A percentile compares a stretch with the other conserved stretches of the same genome.
These are phyloP conservation scores for Neurospora pannonica DNA, from an alignment of 495 filamentous ascomycete genomes.

Conservation along the genomic window DNA sequence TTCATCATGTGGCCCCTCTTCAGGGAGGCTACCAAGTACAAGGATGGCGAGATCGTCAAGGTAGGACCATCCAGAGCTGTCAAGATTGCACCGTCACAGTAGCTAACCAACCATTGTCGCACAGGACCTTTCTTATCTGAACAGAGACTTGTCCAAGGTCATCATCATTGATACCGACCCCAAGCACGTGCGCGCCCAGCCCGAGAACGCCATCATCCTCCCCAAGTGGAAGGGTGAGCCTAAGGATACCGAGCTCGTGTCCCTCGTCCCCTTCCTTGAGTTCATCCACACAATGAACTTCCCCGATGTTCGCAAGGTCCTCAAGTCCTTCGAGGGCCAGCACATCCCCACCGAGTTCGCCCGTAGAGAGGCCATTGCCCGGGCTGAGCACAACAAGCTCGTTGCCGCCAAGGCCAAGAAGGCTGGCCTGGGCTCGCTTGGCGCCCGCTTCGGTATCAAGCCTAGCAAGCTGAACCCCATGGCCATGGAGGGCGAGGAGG, in stretches of 20 bases:
- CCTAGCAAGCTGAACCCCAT: conserved; percentile 44
- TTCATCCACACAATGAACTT: conserved; percentile 91
- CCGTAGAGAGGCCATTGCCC: conserved; percentile 71
- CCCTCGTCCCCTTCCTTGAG: conserved; percentile 89
- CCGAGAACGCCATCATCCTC: conserved; percentile 87
- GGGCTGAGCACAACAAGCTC: conserved; percentile 69
- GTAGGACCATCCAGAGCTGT: conserved; percentile 39
- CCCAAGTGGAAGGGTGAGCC: conserved; percentile 79
- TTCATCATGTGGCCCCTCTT: conserved; percentile 94
- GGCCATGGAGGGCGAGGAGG: conserved; percentile 57
- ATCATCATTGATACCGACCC: conserved; percentile 84
- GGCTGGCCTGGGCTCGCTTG: conserved; percentile 52
- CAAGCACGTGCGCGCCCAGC: conserved; percentile 71
- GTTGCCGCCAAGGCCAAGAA: conserved; percentile 62
- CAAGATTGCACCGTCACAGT: background rate
- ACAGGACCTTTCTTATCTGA: conserved; percentile 90
- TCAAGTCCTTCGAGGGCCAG: conserved; percentile 80
- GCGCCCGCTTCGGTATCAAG: conserved; percentile 66
- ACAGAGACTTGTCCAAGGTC: conserved; percentile 87
- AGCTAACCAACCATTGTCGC: background rate
- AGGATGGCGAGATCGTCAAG: conserved; percentile 94
- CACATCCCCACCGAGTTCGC: conserved; percentile 84
- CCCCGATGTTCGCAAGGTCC: conserved; percentile 69
- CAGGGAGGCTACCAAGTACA: conserved; percentile 88
- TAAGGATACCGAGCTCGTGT: conserved; percentile 74